These are phyloP conservation scores for Orbilia brochopaga DNA, from an alignment of 2,329 filamentous ascomycete species.

Conservation along the genomic window DNA sequence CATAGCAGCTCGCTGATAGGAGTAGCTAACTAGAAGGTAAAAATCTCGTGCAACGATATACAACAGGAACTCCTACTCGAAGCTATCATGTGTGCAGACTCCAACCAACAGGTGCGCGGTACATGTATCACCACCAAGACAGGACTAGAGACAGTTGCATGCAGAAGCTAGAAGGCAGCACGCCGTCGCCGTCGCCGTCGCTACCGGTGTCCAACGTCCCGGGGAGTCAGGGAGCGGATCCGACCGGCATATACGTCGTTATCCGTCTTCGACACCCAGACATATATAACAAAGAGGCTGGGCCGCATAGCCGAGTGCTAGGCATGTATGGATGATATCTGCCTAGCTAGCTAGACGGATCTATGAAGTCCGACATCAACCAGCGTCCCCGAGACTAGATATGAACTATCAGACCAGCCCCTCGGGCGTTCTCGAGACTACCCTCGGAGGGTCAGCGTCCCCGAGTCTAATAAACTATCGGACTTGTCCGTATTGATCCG, in stretches of 20 bases:
- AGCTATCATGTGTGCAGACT: conserved; percentile 16
- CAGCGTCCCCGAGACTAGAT: too few species aligned
- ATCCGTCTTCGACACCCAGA: neutral
- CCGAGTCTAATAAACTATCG: too few species aligned
- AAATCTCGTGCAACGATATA: conserved; percentile 1
- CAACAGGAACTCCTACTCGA: neutral
- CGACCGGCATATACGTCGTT: conserved; percentile 3
- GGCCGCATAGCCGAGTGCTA: neutral
- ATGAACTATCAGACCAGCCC: too few species aligned
- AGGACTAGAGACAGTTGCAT: neutral
- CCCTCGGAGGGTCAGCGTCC: too few species aligned
- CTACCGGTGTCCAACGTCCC: conserved; percentile 21
- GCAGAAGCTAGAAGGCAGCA: too few species aligned
- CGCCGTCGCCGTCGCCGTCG: conserved; percentile 3
- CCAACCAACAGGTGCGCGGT: conserved; percentile 36
- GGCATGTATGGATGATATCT: too few species aligned
- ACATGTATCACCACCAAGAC: neutral
- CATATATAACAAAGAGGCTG: neutral
- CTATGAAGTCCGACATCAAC: too few species aligned
- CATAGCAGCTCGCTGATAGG: too few species aligned
- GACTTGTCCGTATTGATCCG: too few species aligned
- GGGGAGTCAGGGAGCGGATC: conserved; percentile 35
- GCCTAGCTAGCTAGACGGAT: too few species aligned
- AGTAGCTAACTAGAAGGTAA: too few species aligned
- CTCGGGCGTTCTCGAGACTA: too few species aligned